Evolutionary conservation across 1,284 basidiomycete genomes (phyloP), one percentile per base, ranked within the genome.

Genomic region (Bondarzewia mesenterica): DNA sequence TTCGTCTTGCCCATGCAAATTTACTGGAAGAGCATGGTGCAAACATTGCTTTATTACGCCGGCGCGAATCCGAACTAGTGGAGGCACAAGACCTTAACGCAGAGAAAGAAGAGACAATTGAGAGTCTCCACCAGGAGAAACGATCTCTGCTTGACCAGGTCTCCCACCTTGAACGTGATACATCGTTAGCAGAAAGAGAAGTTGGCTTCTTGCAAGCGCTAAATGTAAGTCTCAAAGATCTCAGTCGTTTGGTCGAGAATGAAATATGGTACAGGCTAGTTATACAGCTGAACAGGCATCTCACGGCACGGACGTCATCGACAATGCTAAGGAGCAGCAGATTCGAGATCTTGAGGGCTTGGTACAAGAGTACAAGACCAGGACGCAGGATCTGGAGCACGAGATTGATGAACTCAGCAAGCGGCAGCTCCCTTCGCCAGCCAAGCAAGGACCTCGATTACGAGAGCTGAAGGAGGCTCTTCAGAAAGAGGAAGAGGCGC

Each of bases 1-100:
- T 88, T 5, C 79, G 83, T 2, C 65, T 84, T 0, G 60, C 68
- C 0, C 77, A 87, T 51, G 81, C 81, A 0, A 69, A 69, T 5
- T 64, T 87, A 0, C 70, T 85, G 2, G 81, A 86, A 54, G 76
- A 83, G 36, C 74, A 85, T 37, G 84, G 85, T 0, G 67, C 75
- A 2, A 74, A 70, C 23, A 49, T 62, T 1, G 79, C 80, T 0
- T 55, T 73, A 7, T 66, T 84, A 5, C 70, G 68, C 1, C 66
- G 64, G 27, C 70, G 77, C 37, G 74, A 83, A 50, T 66, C 68
- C 2, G 75, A 82, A 47, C 61, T 85, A 0, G 55, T 56, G 0
- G 69, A 70, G 2, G 51, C 64, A 2, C 65, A 72, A 39, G 54
- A 58, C 1, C 65, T 67, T 7, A 61, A 70, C 2, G 55, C 54